Conservation (phyloP, 495 filamentous ascomycete species). For the Penicillium ochrochloron region DNA sequence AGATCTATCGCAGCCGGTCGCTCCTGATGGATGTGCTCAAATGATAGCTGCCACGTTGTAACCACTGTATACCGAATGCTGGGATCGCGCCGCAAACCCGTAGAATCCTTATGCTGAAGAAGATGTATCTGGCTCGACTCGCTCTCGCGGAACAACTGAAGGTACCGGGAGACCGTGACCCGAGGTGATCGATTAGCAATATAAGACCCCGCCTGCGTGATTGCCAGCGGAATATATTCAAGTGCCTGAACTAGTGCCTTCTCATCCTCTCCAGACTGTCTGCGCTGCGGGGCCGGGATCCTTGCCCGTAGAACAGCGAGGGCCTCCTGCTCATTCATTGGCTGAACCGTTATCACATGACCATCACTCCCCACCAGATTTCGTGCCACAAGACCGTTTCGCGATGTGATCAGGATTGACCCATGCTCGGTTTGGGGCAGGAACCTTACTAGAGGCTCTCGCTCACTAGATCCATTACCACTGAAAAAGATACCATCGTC, state of each 20-base stretch:
- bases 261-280: constrained; percentile 19
- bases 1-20: constrained; percentile 41
- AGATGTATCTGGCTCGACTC: constrained; percentile 33
- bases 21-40: constrained; percentile 43
- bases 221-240: constrained; percentile 50
- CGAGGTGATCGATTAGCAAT: constrained; percentile 40
- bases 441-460: background rate
- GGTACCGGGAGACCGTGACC: constrained; percentile 30
- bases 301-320: constrained; percentile 25
- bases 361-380: constrained; percentile 25
- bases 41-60: constrained; percentile 54
- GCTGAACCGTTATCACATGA: constrained; percentile 31
- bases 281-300: constrained; percentile 15
- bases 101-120: constrained; percentile 43
- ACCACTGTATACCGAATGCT: constrained; percentile 44
- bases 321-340: constrained; percentile 35
- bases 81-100: constrained; percentile 42
- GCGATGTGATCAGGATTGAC: constrained; percentile 40
- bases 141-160: constrained; percentile 20
- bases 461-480: constrained; percentile 13
- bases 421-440: background rate
- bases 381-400: constrained; percentile 33
- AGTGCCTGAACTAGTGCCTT: constrained; percentile 43
- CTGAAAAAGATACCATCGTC: constrained; percentile 28
- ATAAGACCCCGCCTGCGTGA: constrained; percentile 53